phyloP scores from a whole-genome alignment of 805 yeast species.

The Candida dajiaensis region DNA sequence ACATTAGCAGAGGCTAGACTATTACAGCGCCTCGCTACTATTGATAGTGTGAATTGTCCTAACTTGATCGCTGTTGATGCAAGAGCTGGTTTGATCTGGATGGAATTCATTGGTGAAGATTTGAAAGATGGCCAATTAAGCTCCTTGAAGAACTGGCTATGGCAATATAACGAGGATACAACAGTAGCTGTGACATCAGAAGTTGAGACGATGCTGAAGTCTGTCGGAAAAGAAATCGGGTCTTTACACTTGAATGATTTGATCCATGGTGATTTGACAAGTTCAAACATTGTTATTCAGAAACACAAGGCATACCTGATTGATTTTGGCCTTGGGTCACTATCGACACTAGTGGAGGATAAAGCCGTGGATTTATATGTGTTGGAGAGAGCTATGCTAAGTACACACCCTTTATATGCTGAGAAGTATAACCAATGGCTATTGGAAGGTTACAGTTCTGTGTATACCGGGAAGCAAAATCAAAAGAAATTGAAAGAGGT shows the following conservation, averaged over 20 bases:
- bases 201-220: slow-evolving; percentile 38
- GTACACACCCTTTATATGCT: slow-evolving; percentile 82
- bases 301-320: slow-evolving; percentile 52
- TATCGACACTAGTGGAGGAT: slow-evolving; percentile 74
- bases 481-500: slow-evolving; percentile 44
- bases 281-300: slow-evolving; percentile 73
- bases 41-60: slow-evolving; percentile 62
- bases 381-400: slow-evolving; percentile 80
- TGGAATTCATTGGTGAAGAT: slow-evolving; percentile 66
- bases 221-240: slow-evolving; percentile 66
- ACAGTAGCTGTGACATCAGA: slow-evolving; percentile 26
- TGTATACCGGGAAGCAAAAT: slow-evolving; percentile 31
- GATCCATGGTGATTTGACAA: slow-evolving; percentile 91
- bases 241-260: slow-evolving; percentile 68
- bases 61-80: slow-evolving; percentile 70
- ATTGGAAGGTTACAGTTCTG: slow-evolving; percentile 57
- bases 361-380: slow-evolving; percentile 97
- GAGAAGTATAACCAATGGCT: slow-evolving; percentile 62
- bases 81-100: slow-evolving; percentile 77
- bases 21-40: slow-evolving; percentile 44
- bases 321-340: slow-evolving; percentile 87
- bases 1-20: slow-evolving; percentile 83
- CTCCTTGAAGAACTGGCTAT: slow-evolving; percentile 66
- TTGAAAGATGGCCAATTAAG: slow-evolving; percentile 45
- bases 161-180: slow-evolving; percentile 43